Percentiles rank a stretch among this genome's conserved stretches.
phyloP scores from a whole-genome alignment of 2,329 filamentous ascomycete species.

The Colletotrichum ledebouriae region DNA sequence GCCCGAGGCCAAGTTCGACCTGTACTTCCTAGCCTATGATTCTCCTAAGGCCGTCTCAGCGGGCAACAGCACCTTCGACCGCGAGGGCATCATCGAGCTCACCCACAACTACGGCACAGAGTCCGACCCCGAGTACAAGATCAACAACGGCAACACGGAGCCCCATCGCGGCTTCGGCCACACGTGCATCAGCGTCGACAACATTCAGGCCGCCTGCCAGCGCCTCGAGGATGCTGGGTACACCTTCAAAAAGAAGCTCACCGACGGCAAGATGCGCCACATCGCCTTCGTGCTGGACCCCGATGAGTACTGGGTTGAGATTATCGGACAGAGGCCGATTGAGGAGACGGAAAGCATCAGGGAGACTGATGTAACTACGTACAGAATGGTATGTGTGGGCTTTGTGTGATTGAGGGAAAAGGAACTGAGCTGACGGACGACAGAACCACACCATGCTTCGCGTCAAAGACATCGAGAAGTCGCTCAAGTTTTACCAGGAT shows the following conservation, averaged over 20 bases:
- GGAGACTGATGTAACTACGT: constrained; percentile 80
- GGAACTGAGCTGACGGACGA: background rate
- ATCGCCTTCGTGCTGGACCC: constrained; percentile 94
- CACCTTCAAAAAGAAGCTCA: constrained; percentile 93
- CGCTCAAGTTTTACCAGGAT: constrained; percentile 85
- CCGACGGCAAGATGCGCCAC: constrained; percentile 86
- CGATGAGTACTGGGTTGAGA: constrained; percentile 89
- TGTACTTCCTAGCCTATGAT: constrained; percentile 96
- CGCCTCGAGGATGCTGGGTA: constrained; percentile 92
- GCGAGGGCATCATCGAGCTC: constrained; percentile 91
- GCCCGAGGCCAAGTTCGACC: constrained; percentile 90
- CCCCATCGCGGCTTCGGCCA: constrained; percentile 88
- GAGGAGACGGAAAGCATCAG: constrained; percentile 80
- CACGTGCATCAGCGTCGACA: constrained; percentile 84
- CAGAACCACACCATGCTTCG: constrained; percentile 95
- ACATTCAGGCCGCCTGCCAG: constrained; percentile 90
- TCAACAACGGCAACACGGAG: constrained; percentile 92
- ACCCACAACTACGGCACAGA: constrained; percentile 91
- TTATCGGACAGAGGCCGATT: constrained; percentile 79
- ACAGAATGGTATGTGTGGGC: constrained; percentile 72
- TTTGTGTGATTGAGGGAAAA: too few relatives aligned
- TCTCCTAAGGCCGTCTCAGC: constrained; percentile 79
- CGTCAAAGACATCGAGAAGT: constrained; percentile 84
- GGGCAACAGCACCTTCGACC: constrained; percentile 80
- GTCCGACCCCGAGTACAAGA: constrained; percentile 81